Evolutionary conservation across 495 filamentous ascomycete genomes (phyloP).

Genomic region (Aspergillus saccharolyticus): DNA sequence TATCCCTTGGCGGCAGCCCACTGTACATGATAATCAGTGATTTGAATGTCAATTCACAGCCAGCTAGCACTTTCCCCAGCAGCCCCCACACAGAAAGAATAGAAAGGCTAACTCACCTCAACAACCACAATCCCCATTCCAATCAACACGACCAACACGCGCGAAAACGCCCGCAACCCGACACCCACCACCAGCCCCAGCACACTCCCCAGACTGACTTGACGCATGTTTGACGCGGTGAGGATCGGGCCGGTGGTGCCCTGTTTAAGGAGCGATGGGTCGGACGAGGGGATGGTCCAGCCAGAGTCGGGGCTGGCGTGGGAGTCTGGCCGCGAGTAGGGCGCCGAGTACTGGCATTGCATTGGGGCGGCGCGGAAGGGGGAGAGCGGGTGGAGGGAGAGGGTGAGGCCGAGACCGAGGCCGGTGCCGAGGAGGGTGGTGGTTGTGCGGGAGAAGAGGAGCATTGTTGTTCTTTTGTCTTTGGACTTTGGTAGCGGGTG

Average conservation of each 20-base stretch:
- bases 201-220: conserved; percentile 67
- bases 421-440: conserved; percentile 33
- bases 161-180: conserved; percentile 69
- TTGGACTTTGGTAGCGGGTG: conserved; percentile 1
- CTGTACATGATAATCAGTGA: conserved; percentile 31
- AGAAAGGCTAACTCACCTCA: conserved; percentile 51
- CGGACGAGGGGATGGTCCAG: conserved; percentile 26
- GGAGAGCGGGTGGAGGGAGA: conserved; percentile 32
- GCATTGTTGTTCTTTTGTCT: conserved; percentile 18
- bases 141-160: conserved; percentile 64
- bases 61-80: too few relatives aligned
- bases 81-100: too few relatives aligned
- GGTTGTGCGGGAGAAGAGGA: conserved; percentile 27
- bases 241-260: conserved; percentile 27
- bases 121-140: conserved; percentile 65
- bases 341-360: conserved; percentile 36
- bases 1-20: conserved; percentile 69
- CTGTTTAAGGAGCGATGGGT: conserved; percentile 27
- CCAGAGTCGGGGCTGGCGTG: conserved; percentile 20
- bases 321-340: conserved; percentile 18
- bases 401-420: conserved; percentile 38
- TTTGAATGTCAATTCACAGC: too few relatives aligned
- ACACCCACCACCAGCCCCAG: conserved; percentile 65
- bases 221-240: conserved; percentile 50
- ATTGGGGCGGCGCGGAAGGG: conserved; percentile 38